Percentiles rank a stretch among this genome's conserved stretches.
Conservation (phyloP, 1,284 basidiomycete species). For the Gymnopus androsaceus region DNA sequence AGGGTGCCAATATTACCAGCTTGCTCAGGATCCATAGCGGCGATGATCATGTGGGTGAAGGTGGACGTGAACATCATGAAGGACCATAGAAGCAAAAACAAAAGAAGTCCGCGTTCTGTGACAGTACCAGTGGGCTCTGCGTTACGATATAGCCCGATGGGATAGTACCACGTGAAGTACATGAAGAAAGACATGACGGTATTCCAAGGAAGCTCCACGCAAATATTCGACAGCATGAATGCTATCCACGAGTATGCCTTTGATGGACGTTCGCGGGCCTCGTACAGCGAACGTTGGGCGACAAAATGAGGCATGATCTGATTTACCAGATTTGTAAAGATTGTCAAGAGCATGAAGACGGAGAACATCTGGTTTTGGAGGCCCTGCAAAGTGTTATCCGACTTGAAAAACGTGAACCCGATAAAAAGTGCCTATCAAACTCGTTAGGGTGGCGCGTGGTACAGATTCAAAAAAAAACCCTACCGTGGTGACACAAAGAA, state of each 20-base stretch:
- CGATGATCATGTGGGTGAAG: constrained; percentile 17
- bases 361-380: constrained; percentile 72
- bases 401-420: constrained; percentile 65
- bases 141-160: constrained; percentile 56
- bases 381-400: constrained; percentile 57
- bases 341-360: constrained; percentile 28
- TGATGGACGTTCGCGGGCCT: constrained; percentile 70
- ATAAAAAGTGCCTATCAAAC: constrained; percentile 45
- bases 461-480: constrained; percentile 1
- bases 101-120: constrained; percentile 37
- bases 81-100: constrained; percentile 11
- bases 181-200: constrained; percentile 57
- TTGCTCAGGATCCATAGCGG: constrained; percentile 42
- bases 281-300: constrained; percentile 53
- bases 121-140: constrained; percentile 17
- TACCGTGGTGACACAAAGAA: constrained; percentile 40
- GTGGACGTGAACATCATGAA: constrained; percentile 19
- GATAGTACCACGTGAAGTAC: constrained; percentile 74
- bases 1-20: constrained; percentile 29
- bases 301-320: constrained; percentile 34
- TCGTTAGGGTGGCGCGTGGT: neutral
- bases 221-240: constrained; percentile 62
- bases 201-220: constrained; percentile 70
- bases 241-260: constrained; percentile 85
- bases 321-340: constrained; percentile 29